Conservation (phyloP, 768 basidiomycete species). For the Candolleomyces aberdarensis region DNA sequence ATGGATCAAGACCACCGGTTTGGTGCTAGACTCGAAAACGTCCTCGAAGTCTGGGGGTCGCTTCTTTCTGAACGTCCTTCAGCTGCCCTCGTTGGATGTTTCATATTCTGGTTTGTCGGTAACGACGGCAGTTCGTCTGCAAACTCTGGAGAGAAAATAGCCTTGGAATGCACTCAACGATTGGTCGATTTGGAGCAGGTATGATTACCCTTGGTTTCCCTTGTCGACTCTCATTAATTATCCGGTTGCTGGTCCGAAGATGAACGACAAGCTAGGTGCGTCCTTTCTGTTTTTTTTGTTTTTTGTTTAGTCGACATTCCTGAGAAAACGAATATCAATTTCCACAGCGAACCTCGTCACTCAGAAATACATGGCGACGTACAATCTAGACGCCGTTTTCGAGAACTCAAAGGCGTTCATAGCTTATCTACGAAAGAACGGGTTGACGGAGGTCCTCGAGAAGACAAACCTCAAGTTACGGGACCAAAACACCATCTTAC, state of each 20-base stretch:
- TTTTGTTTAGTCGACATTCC: background rate
- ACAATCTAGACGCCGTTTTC: constrained; percentile 12
- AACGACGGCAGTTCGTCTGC: no score
- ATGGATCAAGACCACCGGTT: constrained; percentile 30
- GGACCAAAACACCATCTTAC: constrained; percentile 26
- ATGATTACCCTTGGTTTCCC: no score
- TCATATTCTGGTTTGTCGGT: no score
- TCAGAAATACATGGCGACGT: background rate
- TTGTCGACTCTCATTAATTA: no score
- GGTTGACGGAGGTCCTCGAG: constrained; percentile 14
- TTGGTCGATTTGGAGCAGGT: no score
- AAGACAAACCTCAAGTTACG: constrained; percentile 18
- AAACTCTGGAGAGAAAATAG: no score
- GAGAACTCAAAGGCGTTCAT: constrained; percentile 30
- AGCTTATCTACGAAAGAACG: constrained; percentile 23
- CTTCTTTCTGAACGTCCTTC: constrained; percentile 17
- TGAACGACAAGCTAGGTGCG: no score
- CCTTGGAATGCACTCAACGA: no score
- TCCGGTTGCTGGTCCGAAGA: no score
- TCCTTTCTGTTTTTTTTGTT: no score
- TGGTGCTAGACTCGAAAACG: constrained; percentile 24
- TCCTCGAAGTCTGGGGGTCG: constrained; percentile 30
- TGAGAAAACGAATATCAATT: background rate
- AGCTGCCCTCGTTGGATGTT: no score
- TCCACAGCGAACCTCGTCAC: constrained; percentile 1